Evolutionary conservation across 306 rosid genomes (phyloP).

Genomic region (Prunus mongolica): DNA sequence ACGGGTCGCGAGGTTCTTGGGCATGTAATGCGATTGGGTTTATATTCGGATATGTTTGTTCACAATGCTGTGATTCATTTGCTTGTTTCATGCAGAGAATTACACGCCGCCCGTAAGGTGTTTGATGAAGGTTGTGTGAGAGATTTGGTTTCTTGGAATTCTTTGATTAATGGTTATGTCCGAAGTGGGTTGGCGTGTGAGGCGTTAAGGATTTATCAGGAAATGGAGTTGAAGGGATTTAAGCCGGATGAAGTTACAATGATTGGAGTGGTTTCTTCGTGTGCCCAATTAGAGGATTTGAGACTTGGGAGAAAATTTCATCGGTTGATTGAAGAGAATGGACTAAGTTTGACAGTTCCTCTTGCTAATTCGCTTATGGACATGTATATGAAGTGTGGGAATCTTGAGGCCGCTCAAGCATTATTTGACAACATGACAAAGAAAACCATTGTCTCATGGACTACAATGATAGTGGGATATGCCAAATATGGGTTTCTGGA

Average conservation of each 20-base stretch:
- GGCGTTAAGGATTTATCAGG: conserved; percentile 42
- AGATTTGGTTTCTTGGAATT: conserved; percentile 83
- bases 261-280: conserved; percentile 70
- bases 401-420: conserved; percentile 42
- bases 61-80: conserved; percentile 60
- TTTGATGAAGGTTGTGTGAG: conserved; percentile 58
- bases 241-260: conserved; percentile 72
- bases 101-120: conserved; percentile 46
- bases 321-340: conserved; percentile 32
- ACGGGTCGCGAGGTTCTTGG: conserved; percentile 53
- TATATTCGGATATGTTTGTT: conserved; percentile 52
- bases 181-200: conserved; percentile 54
- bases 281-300: conserved; percentile 66
- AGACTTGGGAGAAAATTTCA: conserved; percentile 54
- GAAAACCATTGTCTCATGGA: conserved; percentile 73
- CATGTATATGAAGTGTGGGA: conserved; percentile 75
- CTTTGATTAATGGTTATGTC: conserved; percentile 71
- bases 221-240: conserved; percentile 56
- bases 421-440: conserved; percentile 50
- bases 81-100: conserved; percentile 52
- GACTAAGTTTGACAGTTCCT: conserved; percentile 52
- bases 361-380: conserved; percentile 71
- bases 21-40: conserved; percentile 62
- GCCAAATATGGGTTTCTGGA: conserved; percentile 61
- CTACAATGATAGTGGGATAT: conserved; percentile 71